Evolutionary conservation across 345 rosid species (phyloP).

Genomic region (Syzygium aqueum): DNA sequence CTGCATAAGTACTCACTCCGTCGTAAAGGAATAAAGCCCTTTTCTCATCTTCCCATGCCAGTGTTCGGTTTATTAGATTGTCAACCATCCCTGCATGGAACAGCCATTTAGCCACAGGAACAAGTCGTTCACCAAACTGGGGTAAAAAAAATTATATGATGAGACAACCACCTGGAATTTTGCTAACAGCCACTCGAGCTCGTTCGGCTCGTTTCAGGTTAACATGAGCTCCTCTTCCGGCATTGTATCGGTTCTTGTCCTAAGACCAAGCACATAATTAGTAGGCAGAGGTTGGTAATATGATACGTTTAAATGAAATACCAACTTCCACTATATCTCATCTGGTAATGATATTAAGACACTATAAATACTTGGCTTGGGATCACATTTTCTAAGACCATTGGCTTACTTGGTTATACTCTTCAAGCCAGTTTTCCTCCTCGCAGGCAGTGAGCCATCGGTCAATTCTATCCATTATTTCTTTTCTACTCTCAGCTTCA

Average conservation of each 20-base stretch:
- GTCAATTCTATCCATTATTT: constrained; percentile 87
- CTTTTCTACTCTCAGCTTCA: constrained; percentile 80
- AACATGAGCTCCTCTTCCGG: constrained; percentile 93
- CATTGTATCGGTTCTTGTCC: constrained; percentile 76
- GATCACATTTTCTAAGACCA: background rate
- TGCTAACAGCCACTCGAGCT: constrained; percentile 71
- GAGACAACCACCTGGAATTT: constrained; percentile 67
- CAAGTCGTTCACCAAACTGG: background rate
- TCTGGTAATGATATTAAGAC: background rate
- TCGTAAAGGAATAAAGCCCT: constrained; percentile 69
- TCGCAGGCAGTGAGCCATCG: constrained; percentile 93
- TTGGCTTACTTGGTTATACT: constrained; percentile 63
- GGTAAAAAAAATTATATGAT: background rate
- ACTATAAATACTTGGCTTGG: background rate
- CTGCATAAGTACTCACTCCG: constrained; percentile 48
- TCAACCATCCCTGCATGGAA: constrained; percentile 67
- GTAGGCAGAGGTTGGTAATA: background rate
- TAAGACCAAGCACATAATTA: constrained; percentile 4
- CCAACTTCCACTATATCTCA: background rate
- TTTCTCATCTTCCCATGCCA: constrained; percentile 73
- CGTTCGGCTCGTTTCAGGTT: constrained; percentile 92
- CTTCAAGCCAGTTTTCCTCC: constrained; percentile 97
- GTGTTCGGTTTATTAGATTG: constrained; percentile 64
- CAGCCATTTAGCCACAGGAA: background rate
- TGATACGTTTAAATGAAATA: background rate